A percentile compares a stretch with the other conserved stretches of the same genome.
phyloP scores from a whole-genome alignment of 164 flowering plant species.

The Magnolia officinalis region DNA sequence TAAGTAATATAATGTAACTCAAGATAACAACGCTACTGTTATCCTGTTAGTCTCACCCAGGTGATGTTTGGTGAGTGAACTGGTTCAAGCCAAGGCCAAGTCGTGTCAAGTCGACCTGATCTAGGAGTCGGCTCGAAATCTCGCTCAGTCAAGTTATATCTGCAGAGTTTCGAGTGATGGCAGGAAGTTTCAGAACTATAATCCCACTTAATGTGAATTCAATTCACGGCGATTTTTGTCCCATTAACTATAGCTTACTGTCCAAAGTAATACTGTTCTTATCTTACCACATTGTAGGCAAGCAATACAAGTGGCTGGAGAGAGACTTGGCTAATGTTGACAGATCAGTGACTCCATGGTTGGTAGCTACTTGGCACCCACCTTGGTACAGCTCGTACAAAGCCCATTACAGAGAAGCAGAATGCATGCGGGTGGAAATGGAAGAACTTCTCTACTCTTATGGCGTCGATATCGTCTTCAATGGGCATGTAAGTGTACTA shows the following conservation, averaged over 20 bases:
- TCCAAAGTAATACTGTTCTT: too few species aligned
- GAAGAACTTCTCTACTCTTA: slow-evolving; percentile 72
- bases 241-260: not conserved
- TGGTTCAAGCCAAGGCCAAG: too few species aligned
- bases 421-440: slow-evolving; percentile 88
- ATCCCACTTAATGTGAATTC: not conserved
- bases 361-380: slow-evolving; percentile 83
- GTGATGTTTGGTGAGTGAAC: too few species aligned
- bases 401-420: slow-evolving; percentile 89
- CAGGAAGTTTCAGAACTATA: too few species aligned
- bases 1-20: too few species aligned
- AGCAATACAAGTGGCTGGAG: slow-evolving; percentile 81
- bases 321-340: slow-evolving; percentile 66
- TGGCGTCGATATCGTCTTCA: slow-evolving; percentile 84
- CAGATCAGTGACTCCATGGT: slow-evolving; percentile 87
- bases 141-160: too few species aligned
- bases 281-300: slow-evolving; percentile 29
- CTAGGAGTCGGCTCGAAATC: too few species aligned
- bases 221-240: too few species aligned
- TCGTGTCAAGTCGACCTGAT: too few species aligned
- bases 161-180: too few species aligned
- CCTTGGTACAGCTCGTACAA: slow-evolving; percentile 89
- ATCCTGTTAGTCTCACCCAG: too few species aligned
- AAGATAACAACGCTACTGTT: too few species aligned
- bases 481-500: slow-evolving; percentile 71